phyloP scores from a whole-genome alignment of 306 rosid genomes.

The Rubus idaeus region DNA sequence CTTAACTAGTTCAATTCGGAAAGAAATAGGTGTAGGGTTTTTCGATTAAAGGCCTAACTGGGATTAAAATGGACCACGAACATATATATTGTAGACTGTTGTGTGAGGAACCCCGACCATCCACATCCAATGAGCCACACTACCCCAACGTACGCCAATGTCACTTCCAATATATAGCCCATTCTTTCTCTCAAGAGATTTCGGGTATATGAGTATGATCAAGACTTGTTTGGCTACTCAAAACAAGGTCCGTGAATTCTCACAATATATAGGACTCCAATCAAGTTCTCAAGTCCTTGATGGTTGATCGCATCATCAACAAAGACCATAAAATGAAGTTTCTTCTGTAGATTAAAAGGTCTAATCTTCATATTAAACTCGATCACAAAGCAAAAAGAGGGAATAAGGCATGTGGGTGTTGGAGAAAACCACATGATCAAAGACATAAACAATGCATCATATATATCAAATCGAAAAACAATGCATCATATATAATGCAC shows the following conservation, averaged over 20 bases:
- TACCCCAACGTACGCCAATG: background rate
- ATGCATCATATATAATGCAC: conserved; percentile 27
- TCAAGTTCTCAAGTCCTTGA: background rate
- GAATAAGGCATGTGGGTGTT: conserved; percentile 53
- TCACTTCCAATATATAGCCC: background rate
- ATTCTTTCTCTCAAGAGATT: background rate
- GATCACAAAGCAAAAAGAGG: conserved; percentile 27
- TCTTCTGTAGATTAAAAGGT: background rate
- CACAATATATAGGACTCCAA: background rate
- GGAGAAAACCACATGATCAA: conserved; percentile 51
- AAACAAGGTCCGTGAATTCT: background rate
- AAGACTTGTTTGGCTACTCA: background rate
- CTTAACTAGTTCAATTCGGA: background rate
- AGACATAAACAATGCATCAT: conserved; percentile 28
- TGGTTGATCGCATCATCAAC: background rate
- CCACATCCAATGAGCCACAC: background rate
- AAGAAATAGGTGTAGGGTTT: background rate
- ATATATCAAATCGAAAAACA: conserved; percentile 28
- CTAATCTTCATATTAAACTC: conserved; percentile 29
- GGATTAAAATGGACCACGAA: background rate
- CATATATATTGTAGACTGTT: background rate
- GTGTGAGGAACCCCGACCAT: too few species aligned
- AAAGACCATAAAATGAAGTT: background rate
- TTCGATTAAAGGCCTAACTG: background rate
- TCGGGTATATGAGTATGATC: background rate